Evolutionary conservation across 257 asterid genomes (phyloP).

Genomic region (Lavandula angustifolia): DNA sequence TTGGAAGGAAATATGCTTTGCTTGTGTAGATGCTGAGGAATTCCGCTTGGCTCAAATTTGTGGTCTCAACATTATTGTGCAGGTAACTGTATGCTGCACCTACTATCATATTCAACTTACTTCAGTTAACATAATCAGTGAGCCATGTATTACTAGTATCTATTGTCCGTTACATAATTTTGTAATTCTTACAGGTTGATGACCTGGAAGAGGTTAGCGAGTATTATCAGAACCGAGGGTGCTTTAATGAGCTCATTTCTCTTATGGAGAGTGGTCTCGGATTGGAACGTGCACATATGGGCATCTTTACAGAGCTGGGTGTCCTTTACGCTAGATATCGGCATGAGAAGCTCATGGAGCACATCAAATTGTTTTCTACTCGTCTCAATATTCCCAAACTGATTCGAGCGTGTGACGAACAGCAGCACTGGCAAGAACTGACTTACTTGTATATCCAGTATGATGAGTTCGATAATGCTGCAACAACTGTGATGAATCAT

Average conservation of each 20-base stretch:
- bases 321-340: constrained; percentile 98
- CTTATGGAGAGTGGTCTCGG: constrained; percentile 99
- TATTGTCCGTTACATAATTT: constrained; percentile 9
- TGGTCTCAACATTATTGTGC: constrained; percentile 97
- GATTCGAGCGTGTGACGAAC: constrained; percentile 98
- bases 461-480: constrained; percentile 99
- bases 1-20: constrained; percentile 99
- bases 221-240: constrained; percentile 93
- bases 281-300: constrained; percentile 99
- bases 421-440: constrained; percentile 97
- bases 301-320: constrained; percentile 96
- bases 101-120: not conserved
- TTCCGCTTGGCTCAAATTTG: constrained; percentile 99
- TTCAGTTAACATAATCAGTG: not conserved
- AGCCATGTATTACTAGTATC: constrained; percentile 2
- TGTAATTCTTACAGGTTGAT: constrained; percentile 69
- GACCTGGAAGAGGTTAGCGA: constrained; percentile 99
- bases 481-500: constrained; percentile 98
- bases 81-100: constrained; percentile 50
- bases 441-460: constrained; percentile 91
- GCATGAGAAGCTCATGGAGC: constrained; percentile 99
- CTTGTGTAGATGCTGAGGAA: constrained; percentile 99
- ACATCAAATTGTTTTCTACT: constrained; percentile 87
- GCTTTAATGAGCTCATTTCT: constrained; percentile 95
- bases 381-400: constrained; percentile 97